phyloP scores from a whole-genome alignment of 2,329 filamentous ascomycete genomes.

The Botryotinia convoluta region DNA sequence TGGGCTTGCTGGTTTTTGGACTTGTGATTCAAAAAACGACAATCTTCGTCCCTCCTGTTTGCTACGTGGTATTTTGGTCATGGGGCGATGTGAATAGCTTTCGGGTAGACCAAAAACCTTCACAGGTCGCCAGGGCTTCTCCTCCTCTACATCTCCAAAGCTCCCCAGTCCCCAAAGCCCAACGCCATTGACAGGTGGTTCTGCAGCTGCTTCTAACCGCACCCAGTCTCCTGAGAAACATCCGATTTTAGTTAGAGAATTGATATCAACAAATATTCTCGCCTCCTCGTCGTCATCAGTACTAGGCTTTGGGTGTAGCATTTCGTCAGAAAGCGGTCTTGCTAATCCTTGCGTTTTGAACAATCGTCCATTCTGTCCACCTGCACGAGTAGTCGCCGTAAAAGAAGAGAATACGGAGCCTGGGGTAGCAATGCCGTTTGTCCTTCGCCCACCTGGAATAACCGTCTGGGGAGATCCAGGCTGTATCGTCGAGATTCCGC shows the following conservation, averaged over 20 bases:
- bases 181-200: conserved; percentile 66
- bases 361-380: conserved; percentile 69
- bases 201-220: conserved; percentile 72
- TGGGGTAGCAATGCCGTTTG: conserved; percentile 75
- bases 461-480: conserved; percentile 77
- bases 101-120: conserved; percentile 89
- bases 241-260: conserved; percentile 80
- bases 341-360: conserved; percentile 82
- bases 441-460: conserved; percentile 52
- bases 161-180: conserved; percentile 66
- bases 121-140: conserved; percentile 72
- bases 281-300: conserved; percentile 81
- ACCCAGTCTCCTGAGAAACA: conserved; percentile 99
- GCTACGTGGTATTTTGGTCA: conserved; percentile 59
- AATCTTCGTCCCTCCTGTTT: conserved; percentile 50
- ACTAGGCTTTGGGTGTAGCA: conserved; percentile 79
- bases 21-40: conserved; percentile 68
- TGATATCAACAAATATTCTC: conserved; percentile 86
- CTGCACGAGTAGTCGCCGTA: conserved; percentile 76
- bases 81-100: conserved; percentile 59
- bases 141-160: conserved; percentile 59
- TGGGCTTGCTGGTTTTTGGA: conserved; percentile 57
- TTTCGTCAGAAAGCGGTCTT: conserved; percentile 66
- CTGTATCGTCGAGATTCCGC: conserved; percentile 75
- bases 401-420: conserved; percentile 88